phyloP scores from a whole-genome alignment of 345 rosid species.

The Populus alba region DNA sequence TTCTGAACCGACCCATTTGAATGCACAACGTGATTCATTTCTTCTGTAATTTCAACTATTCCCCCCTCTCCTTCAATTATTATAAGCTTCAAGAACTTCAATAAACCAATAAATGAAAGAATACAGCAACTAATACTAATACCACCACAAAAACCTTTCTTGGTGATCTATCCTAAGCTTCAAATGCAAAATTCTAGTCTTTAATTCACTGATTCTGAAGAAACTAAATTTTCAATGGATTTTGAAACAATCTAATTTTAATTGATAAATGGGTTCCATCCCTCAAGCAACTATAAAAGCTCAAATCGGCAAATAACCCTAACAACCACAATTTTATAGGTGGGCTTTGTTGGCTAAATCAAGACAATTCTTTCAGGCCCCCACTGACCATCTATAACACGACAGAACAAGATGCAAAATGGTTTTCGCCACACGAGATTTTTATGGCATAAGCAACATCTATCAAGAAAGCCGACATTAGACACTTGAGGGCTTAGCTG shows the following conservation, averaged over 20 bases:
- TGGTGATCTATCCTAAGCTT: slow-evolving; percentile 8
- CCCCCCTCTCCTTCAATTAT: slow-evolving; percentile 13
- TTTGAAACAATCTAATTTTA: background rate
- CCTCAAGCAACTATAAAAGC: background rate
- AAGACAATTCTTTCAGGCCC: slow-evolving; percentile 4
- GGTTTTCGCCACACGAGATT: slow-evolving; percentile 10
- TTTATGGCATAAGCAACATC: background rate
- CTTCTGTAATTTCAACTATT: slow-evolving; percentile 49
- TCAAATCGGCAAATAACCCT: slow-evolving; percentile 13
- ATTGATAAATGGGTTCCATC: background rate
- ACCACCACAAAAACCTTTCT: slow-evolving; percentile 1
- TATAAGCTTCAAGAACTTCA: background rate
- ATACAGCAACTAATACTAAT: background rate
- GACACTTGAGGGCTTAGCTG: too few species aligned
- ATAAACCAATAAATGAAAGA: background rate
- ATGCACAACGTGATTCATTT: slow-evolving; percentile 19
- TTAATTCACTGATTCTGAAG: slow-evolving; percentile 5
- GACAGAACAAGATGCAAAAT: background rate
- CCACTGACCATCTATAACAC: slow-evolving; percentile 14
- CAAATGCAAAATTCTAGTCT: background rate
- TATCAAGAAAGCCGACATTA: slow-evolving; percentile 2
- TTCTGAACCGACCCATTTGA: slow-evolving; percentile 40
- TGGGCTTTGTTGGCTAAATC: slow-evolving; percentile 2
- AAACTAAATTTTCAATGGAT: background rate
- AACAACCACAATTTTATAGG: slow-evolving; percentile 4